Evolutionary conservation across 495 filamentous ascomycete genomes (phyloP).

Genomic region (Tuber borchii): DNA sequence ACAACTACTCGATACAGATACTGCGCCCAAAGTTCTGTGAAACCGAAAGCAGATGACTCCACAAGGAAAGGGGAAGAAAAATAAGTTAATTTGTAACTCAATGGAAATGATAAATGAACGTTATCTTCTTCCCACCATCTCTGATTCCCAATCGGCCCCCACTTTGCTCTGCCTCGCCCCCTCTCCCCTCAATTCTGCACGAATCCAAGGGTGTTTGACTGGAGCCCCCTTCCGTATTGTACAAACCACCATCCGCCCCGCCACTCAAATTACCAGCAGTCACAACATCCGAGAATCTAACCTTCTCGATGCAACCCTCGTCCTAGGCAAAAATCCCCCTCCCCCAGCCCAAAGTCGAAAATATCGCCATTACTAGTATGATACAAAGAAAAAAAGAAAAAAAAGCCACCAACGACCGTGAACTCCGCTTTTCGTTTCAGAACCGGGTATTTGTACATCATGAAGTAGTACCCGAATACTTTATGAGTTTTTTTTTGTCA

Average conservation of each 20-base stretch:
- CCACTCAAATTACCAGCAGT: background rate
- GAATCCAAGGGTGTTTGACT: background rate
- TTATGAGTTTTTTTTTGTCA: background rate
- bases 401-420: background rate
- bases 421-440: background rate
- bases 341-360: background rate
- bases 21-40: background rate
- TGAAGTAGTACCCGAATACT: constrained; percentile 1
- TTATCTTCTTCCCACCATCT: background rate
- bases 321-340: background rate
- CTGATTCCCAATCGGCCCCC: background rate
- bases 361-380: constrained; percentile 1
- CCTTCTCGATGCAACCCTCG: background rate
- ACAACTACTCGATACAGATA: background rate
- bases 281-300: background rate
- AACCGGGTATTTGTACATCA: background rate
- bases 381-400: background rate
- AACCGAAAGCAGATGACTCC: background rate
- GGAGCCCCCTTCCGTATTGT: background rate
- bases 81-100: background rate
- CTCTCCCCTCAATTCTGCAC: background rate
- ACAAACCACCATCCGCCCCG: background rate
- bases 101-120: constrained; percentile 4
- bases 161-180: background rate
- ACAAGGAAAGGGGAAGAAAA: background rate